A percentile compares a stretch with the other conserved stretches of the same genome.
Evolutionary conservation across 306 rosid genomes (phyloP).

Genomic region (Prunus mume): DNA sequence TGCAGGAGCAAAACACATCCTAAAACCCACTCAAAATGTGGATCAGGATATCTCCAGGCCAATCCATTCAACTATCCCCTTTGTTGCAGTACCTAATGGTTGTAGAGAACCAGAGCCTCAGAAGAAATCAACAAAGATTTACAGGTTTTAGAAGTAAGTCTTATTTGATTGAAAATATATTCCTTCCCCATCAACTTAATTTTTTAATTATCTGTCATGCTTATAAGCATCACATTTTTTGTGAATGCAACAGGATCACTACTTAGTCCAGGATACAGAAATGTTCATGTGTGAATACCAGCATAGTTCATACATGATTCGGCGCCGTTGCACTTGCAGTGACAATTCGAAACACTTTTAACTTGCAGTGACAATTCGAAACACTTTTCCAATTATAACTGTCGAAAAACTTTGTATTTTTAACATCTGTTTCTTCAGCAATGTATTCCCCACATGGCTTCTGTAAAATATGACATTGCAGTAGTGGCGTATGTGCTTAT

Average conservation of each 20-base stretch:
- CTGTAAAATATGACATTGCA: slow-evolving; percentile 23
- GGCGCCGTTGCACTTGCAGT: slow-evolving; percentile 17
- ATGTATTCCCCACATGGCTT: slow-evolving; percentile 31
- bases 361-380: slow-evolving; percentile 16
- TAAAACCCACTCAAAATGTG: slow-evolving; percentile 58
- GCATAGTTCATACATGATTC: slow-evolving; percentile 40
- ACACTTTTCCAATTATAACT: slow-evolving; percentile 12
- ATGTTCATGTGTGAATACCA: slow-evolving; percentile 28
- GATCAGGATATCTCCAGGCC: slow-evolving; percentile 42
- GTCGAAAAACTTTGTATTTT: slow-evolving; percentile 16
- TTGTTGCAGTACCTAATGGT: slow-evolving; percentile 41
- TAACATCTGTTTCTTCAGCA: slow-evolving; percentile 19
- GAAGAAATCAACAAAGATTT: slow-evolving; percentile 60
- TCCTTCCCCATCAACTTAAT: neutral
- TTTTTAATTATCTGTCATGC: neutral
- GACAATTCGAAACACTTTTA: slow-evolving; percentile 20
- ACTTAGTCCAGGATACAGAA: slow-evolving; percentile 11
- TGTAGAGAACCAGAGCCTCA: slow-evolving; percentile 50
- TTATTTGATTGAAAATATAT: neutral
- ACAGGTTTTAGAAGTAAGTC: slow-evolving; percentile 66
- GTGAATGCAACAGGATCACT: slow-evolving; percentile 32
- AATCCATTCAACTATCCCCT: slow-evolving; percentile 49
- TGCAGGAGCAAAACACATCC: slow-evolving; percentile 80
- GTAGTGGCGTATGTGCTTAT: slow-evolving; percentile 9
- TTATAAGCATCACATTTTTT: slow-evolving; percentile 14